Conservation (phyloP, 495 filamentous ascomycete genomes). For the Pseudevernia furfuracea region DNA sequence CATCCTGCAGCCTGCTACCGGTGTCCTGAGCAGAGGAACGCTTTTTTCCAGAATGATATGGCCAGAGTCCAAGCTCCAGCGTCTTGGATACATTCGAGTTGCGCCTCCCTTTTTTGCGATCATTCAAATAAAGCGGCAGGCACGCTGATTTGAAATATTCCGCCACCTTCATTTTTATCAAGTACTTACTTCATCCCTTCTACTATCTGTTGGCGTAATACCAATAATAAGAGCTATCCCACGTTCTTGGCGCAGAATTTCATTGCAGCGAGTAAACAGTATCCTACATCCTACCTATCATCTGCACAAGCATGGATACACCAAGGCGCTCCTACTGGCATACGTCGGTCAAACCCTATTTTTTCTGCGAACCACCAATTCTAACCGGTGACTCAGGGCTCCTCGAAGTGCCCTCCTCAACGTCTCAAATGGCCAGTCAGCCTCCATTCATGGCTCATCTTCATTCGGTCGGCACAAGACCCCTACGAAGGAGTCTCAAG, state of each 20-base stretch:
- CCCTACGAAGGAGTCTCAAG: neutral
- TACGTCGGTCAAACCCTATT: neutral
- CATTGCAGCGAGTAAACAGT: neutral
- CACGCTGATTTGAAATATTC: neutral
- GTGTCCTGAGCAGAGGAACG: neutral
- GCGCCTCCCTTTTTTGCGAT: neutral
- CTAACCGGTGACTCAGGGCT: conserved; percentile 2
- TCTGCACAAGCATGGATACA: conserved; percentile 3
- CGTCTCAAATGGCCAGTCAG: neutral
- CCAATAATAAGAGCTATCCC: neutral
- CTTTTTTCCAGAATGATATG: neutral
- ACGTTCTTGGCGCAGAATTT: conserved; percentile 7
- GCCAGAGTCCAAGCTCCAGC: neutral
- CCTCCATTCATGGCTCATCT: neutral
- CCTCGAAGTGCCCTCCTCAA: conserved; percentile 4
- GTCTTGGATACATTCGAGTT: neutral
- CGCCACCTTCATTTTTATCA: neutral
- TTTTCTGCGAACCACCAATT: neutral
- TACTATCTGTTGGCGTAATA: neutral
- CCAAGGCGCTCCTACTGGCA: conserved; percentile 7
- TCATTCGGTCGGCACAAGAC: neutral
- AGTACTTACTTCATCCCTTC: neutral
- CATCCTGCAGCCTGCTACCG: neutral
- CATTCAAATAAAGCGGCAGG: neutral
- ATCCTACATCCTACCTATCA: neutral